Evolutionary conservation across 2,329 filamentous ascomycete species (phyloP).

Genomic region (Xylaria multiplex): DNA sequence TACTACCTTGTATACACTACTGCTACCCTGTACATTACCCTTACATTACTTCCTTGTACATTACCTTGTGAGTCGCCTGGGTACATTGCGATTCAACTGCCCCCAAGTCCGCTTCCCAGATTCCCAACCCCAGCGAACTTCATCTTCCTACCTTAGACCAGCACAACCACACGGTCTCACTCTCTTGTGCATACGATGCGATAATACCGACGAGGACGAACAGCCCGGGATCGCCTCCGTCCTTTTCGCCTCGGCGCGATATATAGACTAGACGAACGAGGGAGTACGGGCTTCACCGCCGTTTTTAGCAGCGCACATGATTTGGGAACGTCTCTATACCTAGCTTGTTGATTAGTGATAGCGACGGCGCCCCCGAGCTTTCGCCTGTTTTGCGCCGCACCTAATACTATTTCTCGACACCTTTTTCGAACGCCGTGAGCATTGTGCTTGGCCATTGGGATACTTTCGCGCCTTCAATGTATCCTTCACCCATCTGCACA

Average conservation of each 20-base stretch:
- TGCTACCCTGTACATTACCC: too few relatives aligned
- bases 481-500: slow-evolving; percentile 40
- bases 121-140: slow-evolving; percentile 27
- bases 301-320: slow-evolving; percentile 18
- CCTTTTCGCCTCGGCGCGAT: slow-evolving; percentile 10
- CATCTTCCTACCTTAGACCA: slow-evolving; percentile 27
- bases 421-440: slow-evolving; percentile 10
- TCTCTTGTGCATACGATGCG: slow-evolving; percentile 24
- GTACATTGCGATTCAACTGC: slow-evolving; percentile 18
- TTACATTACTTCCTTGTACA: background rate
- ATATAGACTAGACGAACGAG: slow-evolving; percentile 14
- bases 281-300: slow-evolving; percentile 18
- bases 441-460: slow-evolving; percentile 19
- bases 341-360: slow-evolving; percentile 14
- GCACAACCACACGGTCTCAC: slow-evolving; percentile 22
- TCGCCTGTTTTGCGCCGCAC: slow-evolving; percentile 20
- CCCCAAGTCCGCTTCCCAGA: slow-evolving; percentile 26
- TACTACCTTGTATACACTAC: too few relatives aligned
- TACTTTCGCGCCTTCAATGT: slow-evolving; percentile 45
- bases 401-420: slow-evolving; percentile 7
- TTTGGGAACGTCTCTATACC: slow-evolving; percentile 13
- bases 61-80: background rate
- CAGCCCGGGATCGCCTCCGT: slow-evolving; percentile 20
- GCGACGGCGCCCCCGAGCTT: slow-evolving; percentile 8
- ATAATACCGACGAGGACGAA: slow-evolving; percentile 20